Conservation (phyloP, 1,284 basidiomycete genomes). For the Tremellales sp. region DNA sequence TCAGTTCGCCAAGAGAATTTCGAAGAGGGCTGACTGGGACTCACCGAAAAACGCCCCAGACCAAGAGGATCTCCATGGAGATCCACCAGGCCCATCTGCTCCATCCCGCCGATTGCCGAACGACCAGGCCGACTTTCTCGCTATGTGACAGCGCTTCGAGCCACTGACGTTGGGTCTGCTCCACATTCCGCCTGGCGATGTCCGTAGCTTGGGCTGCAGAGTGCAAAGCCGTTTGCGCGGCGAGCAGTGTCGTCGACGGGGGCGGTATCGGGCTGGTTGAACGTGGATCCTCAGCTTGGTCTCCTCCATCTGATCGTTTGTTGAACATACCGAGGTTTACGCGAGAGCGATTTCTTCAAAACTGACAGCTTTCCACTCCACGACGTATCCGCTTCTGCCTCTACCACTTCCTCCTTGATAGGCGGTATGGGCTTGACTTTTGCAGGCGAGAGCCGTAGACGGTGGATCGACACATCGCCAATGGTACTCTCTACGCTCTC, state of each 20-base stretch:
- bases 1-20: neutral
- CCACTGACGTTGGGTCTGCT: slow-evolving; percentile 21
- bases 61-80: slow-evolving; percentile 28
- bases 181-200: slow-evolving; percentile 12
- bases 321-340: too few species aligned
- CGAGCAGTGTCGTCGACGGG: slow-evolving; percentile 20
- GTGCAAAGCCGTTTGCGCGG: slow-evolving; percentile 15
- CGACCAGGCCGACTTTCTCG: slow-evolving; percentile 6
- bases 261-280: slow-evolving; percentile 10
- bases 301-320: neutral
- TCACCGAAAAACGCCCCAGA: slow-evolving; percentile 42
- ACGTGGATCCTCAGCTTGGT: too few species aligned
- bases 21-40: slow-evolving; percentile 1
- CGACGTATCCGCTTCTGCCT: too few species aligned
- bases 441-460: slow-evolving; percentile 21
- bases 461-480: slow-evolving; percentile 24
- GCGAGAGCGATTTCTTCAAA: too few species aligned
- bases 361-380: slow-evolving; percentile 8
- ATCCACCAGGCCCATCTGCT: slow-evolving; percentile 31
- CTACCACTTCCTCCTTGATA: too few species aligned
- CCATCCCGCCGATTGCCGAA: slow-evolving; percentile 23
- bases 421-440: neutral
- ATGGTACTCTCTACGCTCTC: too few species aligned
- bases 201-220: slow-evolving; percentile 12
- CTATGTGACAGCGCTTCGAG: slow-evolving; percentile 15